Evolutionary conservation across 2,329 filamentous ascomycete species (phyloP).

Genomic region (Fusarium sp.): DNA sequence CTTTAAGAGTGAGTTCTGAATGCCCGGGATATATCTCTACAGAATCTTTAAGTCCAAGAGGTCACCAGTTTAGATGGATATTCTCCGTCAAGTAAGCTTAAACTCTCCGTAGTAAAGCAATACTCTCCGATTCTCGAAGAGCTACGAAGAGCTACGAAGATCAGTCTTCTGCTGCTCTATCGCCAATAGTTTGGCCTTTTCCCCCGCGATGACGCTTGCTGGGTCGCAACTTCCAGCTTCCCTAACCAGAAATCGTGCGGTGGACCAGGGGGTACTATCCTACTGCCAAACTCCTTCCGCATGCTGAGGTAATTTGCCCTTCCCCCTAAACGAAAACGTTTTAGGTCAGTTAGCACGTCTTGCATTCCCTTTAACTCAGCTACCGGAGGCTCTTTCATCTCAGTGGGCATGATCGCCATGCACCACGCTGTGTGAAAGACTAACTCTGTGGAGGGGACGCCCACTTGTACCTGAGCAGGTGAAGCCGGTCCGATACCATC

Average conservation of each 20-base stretch:
- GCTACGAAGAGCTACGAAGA: neutral
- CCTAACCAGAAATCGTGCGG: constrained; percentile 55
- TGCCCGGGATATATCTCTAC: too few relatives aligned
- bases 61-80: too few relatives aligned
- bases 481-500: constrained; percentile 58
- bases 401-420: constrained; percentile 56
- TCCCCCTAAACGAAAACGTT: constrained; percentile 51
- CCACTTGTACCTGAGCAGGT: constrained; percentile 61
- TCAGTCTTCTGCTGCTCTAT: constrained; percentile 1
- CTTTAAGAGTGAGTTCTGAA: neutral
- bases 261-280: constrained; percentile 25
- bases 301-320: constrained; percentile 45
- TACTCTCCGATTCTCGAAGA: neutral
- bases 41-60: neutral
- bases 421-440: constrained; percentile 66
- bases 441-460: constrained; percentile 58
- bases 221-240: constrained; percentile 34
- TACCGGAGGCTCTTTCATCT: constrained; percentile 45
- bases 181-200: constrained; percentile 19
- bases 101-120: neutral
- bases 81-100: neutral
- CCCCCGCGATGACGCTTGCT: constrained; percentile 2
- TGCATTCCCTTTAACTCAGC: constrained; percentile 53
- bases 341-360: constrained; percentile 58
- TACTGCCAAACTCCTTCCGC: constrained; percentile 9